phyloP scores from a whole-genome alignment of 306 rosid genomes.

The Prunus padus region DNA sequence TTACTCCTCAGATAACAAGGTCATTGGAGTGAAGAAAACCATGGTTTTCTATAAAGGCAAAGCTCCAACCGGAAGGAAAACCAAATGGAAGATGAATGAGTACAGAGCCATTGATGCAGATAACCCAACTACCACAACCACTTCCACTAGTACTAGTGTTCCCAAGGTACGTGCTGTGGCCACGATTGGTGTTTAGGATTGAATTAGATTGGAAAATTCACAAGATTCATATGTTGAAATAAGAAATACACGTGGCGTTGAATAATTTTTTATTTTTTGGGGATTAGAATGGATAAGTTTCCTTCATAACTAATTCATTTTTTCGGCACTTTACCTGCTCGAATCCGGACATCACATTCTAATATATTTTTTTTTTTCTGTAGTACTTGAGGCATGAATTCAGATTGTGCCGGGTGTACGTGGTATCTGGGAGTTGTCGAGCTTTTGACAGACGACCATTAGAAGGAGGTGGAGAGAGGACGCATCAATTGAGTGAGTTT shows the following conservation, averaged over 20 bases:
- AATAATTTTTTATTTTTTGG: too few species aligned
- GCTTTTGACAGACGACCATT: constrained; percentile 83
- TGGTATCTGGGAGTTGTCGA: constrained; percentile 69
- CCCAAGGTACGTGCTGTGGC: constrained; percentile 38
- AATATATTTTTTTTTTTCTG: not conserved
- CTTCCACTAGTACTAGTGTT: not conserved
- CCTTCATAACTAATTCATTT: too few species aligned
- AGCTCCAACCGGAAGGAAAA: constrained; percentile 80
- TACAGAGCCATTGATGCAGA: constrained; percentile 62
- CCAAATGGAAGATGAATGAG: constrained; percentile 92
- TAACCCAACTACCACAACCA: constrained; percentile 24
- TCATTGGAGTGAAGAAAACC: constrained; percentile 74
- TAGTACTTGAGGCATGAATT: constrained; percentile 72
- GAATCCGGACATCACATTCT: too few species aligned
- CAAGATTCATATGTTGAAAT: too few species aligned
- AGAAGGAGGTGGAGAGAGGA: constrained; percentile 14
- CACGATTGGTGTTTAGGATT: too few species aligned
- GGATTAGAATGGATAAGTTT: too few species aligned
- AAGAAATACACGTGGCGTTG: too few species aligned
- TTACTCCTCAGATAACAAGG: constrained; percentile 55
- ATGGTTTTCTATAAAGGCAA: constrained; percentile 85
- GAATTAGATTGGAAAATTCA: too few species aligned
- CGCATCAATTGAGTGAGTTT: constrained; percentile 7
- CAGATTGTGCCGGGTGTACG: constrained; percentile 77
- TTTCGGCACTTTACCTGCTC: too few species aligned